phyloP scores from a whole-genome alignment of 371 early-diverging fungal genomes.

The Apophysomyces sp. region DNA sequence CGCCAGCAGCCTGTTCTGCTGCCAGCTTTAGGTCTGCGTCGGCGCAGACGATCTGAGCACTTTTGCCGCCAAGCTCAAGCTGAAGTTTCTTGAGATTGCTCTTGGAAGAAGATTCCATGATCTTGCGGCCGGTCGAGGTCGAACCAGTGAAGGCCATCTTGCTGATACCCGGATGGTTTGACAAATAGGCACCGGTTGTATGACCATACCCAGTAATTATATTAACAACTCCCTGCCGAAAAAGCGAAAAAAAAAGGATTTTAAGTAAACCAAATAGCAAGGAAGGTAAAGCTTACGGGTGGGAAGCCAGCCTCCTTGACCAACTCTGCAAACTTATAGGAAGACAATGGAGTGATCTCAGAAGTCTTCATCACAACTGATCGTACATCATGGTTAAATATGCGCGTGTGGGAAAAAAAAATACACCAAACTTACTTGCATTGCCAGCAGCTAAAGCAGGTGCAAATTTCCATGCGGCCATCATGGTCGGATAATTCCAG shows the following conservation, averaged over 20 bases:
- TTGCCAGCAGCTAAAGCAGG: constrained; percentile 80
- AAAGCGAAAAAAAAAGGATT: not conserved
- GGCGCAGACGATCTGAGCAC: constrained; percentile 81
- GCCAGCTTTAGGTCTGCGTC: constrained; percentile 83
- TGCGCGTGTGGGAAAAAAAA: not conserved
- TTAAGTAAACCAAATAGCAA: not conserved
- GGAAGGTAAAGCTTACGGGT: constrained; percentile 44
- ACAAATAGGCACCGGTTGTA: constrained; percentile 30
- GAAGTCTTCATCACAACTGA: constrained; percentile 56
- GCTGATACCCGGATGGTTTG: constrained; percentile 26
- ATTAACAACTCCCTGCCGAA: constrained; percentile 67
- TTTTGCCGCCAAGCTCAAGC: constrained; percentile 93
- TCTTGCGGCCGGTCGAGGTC: constrained; percentile 66
- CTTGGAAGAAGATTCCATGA: constrained; percentile 65
- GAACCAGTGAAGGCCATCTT: constrained; percentile 71
- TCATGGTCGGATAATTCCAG: constrained; percentile 41
- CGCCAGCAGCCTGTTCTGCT: constrained; percentile 68
- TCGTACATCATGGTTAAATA: not conserved
- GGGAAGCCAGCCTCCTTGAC: constrained; percentile 47
- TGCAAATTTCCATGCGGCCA: constrained; percentile 85
- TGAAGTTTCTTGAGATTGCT: constrained; percentile 74
- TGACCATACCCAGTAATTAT: constrained; percentile 58
- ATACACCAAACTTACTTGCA: constrained; percentile 39
- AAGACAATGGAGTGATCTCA: constrained; percentile 55
- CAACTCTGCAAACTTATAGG: constrained; percentile 46